A percentile compares a stretch with the other conserved stretches of the same genome.
These are phyloP conservation scores for Cercospora sojina DNA, from an alignment of 2,329 filamentous ascomycete genomes.

Conservation along the genomic window DNA sequence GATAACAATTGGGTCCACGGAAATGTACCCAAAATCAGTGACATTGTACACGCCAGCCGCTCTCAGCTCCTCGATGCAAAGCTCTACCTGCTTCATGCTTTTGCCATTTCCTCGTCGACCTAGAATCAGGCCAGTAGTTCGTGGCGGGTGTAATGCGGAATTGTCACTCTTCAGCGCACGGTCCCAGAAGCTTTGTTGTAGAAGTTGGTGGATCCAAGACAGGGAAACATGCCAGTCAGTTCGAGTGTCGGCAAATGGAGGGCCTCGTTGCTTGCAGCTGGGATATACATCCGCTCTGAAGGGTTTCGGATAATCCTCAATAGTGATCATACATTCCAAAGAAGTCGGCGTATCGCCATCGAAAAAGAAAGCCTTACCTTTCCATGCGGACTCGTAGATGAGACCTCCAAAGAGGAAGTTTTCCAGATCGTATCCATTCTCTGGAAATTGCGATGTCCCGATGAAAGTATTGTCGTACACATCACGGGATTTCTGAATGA, in stretches of 20 bases:
- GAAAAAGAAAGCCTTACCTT: background rate
- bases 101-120: background rate
- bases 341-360: background rate
- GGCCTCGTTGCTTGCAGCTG: background rate
- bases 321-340: background rate
- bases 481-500: background rate
- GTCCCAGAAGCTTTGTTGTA: slow-evolving; percentile 1
- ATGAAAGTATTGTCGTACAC: background rate
- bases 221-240: background rate
- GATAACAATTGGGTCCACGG: background rate
- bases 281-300: background rate
- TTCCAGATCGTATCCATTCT: background rate
- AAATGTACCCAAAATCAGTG: background rate
- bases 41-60: background rate
- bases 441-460: background rate
- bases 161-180: background rate
- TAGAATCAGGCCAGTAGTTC: background rate
- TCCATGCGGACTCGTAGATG: background rate
- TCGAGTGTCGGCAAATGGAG: background rate
- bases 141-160: background rate
- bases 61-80: background rate
- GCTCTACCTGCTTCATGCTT: background rate
- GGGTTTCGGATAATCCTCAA: background rate
- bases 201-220: background rate
- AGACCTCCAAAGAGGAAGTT: background rate